Evolutionary conservation across 2,329 filamentous ascomycete genomes (phyloP), one percentile per base, ranked within the genome.

Genomic region (Boeremia lycopersici): DNA sequence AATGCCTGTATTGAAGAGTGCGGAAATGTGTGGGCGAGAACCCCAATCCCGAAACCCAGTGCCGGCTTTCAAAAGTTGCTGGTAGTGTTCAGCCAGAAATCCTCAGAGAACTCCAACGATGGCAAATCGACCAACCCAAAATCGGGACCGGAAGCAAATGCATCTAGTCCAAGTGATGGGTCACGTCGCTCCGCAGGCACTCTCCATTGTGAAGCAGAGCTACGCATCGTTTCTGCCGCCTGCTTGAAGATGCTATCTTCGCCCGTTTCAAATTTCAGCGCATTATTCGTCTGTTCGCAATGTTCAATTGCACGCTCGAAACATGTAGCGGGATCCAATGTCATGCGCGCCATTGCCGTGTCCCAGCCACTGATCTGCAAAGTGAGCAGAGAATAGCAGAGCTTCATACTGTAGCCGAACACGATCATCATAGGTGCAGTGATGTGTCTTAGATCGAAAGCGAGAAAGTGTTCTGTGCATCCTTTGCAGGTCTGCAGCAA

Each of bases 291-390:
- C 6, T 42, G 30, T 26, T 65, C 62, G 6, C 53, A 53, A 10
- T 31, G 43, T 13, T 36, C 48, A 1, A 59, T 54, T 13, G 56
- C 53, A 3, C 48, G 56, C 28, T 62, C 57, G 3, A 67, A 38
- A 12, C 52, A 48, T 6, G 43, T 28, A 3, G 54, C 48, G 2
- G 59, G 49, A 25, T 64, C 51, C 3, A 65, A 36, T 2, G 53
- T 58, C 13, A 54, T 31, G 12, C 41, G 45, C 3, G 50, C 59
- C 13, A 60, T 47, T 17, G 53, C 23, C 15, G 56, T 49, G 36
- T 65, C 53, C 64, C 62, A 65, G 4, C 50, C 56, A 13, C 49
- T 28, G n/a, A 57, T 55, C 23, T 58, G 48, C 4, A 63, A 19
- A 2, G 58, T 61, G 4, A 57, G 45, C 11, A 65, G 43, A 26